Evolutionary conservation across 257 asterid genomes (phyloP), one percentile per base, ranked within the genome.

Genomic region (Solanum sejunctum): DNA sequence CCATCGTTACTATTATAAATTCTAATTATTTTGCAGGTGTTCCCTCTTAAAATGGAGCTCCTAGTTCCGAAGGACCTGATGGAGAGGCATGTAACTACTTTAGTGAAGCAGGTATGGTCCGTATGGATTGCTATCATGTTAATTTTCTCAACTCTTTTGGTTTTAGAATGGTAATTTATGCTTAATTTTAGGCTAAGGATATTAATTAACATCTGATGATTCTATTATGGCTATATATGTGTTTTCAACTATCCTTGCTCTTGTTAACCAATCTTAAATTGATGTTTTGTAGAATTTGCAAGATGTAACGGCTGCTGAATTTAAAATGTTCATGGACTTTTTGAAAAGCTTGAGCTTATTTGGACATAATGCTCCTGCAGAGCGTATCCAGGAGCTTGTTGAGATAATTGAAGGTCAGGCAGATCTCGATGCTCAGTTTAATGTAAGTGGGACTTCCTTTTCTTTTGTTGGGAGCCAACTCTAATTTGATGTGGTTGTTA

Each of bases 381-480:
- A 94, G 91, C 93, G 94, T 78, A 89, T 93, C 90, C 97, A 95
- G 87, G 99, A 96, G 91, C 98, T 96, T 87, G 98, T 96, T 90
- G 99, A 93, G 90, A 93, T 96, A 84, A 93, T 95, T 86, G 98
- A 96, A 89, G 98, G 98, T 84, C 99, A 96, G 92, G 98, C 99
- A 85, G 99, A 96, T 88, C 91, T 96, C 81, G 95, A 96, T 91
- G 97, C 99, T 84, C 98, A 93, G 85, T 94, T 94, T 80, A 90
- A 96, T 77, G 98, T 96, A 92, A 89, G 89, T 88, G 56, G 32
- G 45, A 58, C 89, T 84, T 85, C 73, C 88, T 80, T 75, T 82
- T 69, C 70, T 64, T 83, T 79, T 26, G 6, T 26, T 78, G 47
- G 82, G 26, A 52, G 64, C 26, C 17, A 78, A 78, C 49, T 18